Conservation (phyloP, 495 filamentous ascomycete species). For the Aspergillus nanangensis region DNA sequence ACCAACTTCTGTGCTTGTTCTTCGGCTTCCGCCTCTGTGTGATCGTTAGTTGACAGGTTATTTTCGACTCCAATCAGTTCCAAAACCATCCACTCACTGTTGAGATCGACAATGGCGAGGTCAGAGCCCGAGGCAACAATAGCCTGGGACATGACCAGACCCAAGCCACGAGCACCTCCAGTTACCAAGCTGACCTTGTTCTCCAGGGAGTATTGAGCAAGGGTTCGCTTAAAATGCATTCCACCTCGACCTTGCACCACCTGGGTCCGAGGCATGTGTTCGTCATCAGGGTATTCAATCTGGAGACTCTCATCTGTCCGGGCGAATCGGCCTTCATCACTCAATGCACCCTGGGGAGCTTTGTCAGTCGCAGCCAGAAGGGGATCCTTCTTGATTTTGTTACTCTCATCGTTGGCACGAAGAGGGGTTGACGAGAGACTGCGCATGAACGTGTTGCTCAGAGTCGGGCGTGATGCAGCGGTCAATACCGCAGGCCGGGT, state of each 20-base stretch:
- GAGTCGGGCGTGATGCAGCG: conserved; percentile 5
- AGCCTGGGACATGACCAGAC: conserved; percentile 87
- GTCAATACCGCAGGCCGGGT: conserved; percentile 20
- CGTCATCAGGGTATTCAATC: conserved; percentile 71
- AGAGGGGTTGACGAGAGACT: conserved; percentile 27
- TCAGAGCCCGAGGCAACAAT: conserved; percentile 83
- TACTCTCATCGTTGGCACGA: conserved; percentile 23
- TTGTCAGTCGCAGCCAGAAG: conserved; percentile 25
- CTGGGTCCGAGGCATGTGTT: conserved; percentile 57
- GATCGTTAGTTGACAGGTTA: conserved; percentile 9
- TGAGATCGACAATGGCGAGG: conserved; percentile 88
- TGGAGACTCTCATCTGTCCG: conserved; percentile 73
- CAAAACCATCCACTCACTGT: conserved; percentile 55
- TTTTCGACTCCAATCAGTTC: not conserved
- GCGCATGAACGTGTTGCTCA: conserved; percentile 14
- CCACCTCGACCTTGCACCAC: conserved; percentile 70
- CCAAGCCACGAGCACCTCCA: conserved; percentile 80
- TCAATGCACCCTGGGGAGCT: conserved; percentile 27
- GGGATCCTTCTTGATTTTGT: conserved; percentile 24
- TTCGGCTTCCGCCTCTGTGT: conserved; percentile 75
- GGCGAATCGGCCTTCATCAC: conserved; percentile 52
- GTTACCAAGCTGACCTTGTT: conserved; percentile 75
- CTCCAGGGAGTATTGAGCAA: conserved; percentile 74
- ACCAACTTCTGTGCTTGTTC: conserved; percentile 68
- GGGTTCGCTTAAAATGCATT: conserved; percentile 65